Percentiles rank a stretch among this genome's conserved stretches.
Evolutionary conservation across 495 filamentous ascomycete species (phyloP).

Genomic region (Penicillium herquei): DNA sequence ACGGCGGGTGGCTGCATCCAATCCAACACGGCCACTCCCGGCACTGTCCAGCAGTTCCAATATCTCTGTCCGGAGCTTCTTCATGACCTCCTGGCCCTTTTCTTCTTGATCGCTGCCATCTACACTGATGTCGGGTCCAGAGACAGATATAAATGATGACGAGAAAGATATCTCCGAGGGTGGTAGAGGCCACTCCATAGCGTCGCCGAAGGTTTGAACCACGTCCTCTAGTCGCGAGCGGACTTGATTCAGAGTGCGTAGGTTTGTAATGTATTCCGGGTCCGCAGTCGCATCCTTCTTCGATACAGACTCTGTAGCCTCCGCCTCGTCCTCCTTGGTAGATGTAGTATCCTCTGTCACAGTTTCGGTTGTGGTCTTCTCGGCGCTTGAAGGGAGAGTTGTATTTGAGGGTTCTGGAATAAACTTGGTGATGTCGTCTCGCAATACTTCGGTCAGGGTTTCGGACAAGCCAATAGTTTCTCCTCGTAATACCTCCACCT

Average conservation of each 20-base stretch:
- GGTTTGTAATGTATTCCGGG: conserved; percentile 68
- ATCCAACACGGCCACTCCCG: conserved; percentile 34
- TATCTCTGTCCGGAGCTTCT: conserved; percentile 70
- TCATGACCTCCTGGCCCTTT: conserved; percentile 72
- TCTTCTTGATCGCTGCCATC: conserved; percentile 67
- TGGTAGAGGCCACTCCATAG: conserved; percentile 89
- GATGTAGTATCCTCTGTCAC: conserved; percentile 10
- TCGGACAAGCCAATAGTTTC: conserved; percentile 79
- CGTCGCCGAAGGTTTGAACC: conserved; percentile 84
- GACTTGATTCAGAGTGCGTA: conserved; percentile 81
- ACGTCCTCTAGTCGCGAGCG: conserved; percentile 79
- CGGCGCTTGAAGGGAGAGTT: not conserved
- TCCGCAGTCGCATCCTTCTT: conserved; percentile 32
- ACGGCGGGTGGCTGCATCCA: conserved; percentile 67
- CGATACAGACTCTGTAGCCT: not conserved
- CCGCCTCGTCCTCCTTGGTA: conserved; percentile 12
- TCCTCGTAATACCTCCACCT: conserved; percentile 88
- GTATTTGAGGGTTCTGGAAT: conserved; percentile 49
- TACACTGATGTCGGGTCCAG: conserved; percentile 65
- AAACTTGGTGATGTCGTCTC: conserved; percentile 68
- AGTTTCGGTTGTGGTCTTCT: conserved; percentile 6
- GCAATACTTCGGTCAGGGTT: conserved; percentile 66
- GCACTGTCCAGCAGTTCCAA: conserved; percentile 58
- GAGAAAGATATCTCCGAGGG: conserved; percentile 71
- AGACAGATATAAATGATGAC: conserved; percentile 79